Evolutionary conservation across 1,139 yeast species (phyloP).

Genomic region (Pneumocystis canis): DNA sequence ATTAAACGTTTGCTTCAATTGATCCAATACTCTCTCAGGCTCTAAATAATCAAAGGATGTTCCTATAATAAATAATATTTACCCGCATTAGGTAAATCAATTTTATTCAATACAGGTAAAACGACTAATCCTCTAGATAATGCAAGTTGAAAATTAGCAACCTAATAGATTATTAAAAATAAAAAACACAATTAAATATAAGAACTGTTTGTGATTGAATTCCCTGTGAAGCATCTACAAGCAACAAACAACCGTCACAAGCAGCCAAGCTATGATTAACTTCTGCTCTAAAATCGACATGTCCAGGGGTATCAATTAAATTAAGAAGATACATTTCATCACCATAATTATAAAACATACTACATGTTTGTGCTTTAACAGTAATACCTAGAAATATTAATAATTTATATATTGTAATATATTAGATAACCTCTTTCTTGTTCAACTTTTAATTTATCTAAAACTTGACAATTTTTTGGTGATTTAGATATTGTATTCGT

Average conservation of each 20-base stretch:
- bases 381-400: constrained; percentile 36
- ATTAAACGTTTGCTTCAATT: constrained; percentile 72
- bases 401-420: not conserved
- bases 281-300: constrained; percentile 89
- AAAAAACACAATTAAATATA: not conserved
- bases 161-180: constrained; percentile 5
- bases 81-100: constrained; percentile 69
- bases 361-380: constrained; percentile 89
- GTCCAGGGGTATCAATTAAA: constrained; percentile 95
- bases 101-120: constrained; percentile 81
- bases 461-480: constrained; percentile 60
- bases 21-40: constrained; percentile 64
- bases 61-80: not conserved
- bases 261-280: constrained; percentile 89
- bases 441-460: constrained; percentile 88
- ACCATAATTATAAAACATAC: constrained; percentile 71
- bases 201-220: constrained; percentile 83
- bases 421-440: constrained; percentile 58
- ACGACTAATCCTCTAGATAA: constrained; percentile 68
- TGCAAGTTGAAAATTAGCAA: constrained; percentile 85
- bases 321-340: constrained; percentile 67
- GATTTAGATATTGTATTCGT: constrained; percentile 75
- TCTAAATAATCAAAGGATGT: constrained; percentile 25
- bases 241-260: constrained; percentile 81
- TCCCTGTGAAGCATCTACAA: constrained; percentile 93